phyloP scores from a whole-genome alignment of 129 eudicot genomes.

The Saussurea involucrata region DNA sequence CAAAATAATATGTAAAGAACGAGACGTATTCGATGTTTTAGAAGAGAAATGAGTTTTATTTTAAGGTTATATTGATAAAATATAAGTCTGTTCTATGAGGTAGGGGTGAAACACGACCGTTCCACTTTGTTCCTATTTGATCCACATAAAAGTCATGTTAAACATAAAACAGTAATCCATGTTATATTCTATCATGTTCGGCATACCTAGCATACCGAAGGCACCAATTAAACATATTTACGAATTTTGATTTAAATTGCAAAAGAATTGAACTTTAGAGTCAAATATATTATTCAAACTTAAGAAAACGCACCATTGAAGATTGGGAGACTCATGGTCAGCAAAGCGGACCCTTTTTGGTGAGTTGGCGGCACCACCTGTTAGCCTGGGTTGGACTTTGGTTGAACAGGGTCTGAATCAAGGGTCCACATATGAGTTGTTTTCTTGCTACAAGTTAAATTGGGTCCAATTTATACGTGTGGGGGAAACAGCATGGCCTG shows the following conservation, averaged over 20 bases:
- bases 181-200: no score
- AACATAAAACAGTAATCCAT: no score
- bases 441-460: conserved; percentile 13
- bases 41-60: no score
- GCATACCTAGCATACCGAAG: no score
- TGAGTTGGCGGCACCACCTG: conserved; percentile 12
- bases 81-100: no score
- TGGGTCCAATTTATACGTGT: background rate
- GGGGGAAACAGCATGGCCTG: background rate
- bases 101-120: no score
- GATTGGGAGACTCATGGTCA: background rate
- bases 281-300: conserved; percentile 3
- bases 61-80: no score
- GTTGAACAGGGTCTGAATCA: conserved; percentile 8
- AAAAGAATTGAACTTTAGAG: background rate
- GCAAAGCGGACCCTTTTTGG: conserved; percentile 15
- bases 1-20: no score
- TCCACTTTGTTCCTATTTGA: no score
- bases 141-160: no score
- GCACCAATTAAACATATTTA: no score
- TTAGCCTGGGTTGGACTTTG: conserved; percentile 4
- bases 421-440: conserved; percentile 15
- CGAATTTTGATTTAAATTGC: background rate
- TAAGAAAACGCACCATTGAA: background rate
- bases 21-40: no score